A percentile compares a stretch with the other conserved stretches of the same genome.
phyloP scores from a whole-genome alignment of 768 basidiomycete genomes.

The Galerina marginata region DNA sequence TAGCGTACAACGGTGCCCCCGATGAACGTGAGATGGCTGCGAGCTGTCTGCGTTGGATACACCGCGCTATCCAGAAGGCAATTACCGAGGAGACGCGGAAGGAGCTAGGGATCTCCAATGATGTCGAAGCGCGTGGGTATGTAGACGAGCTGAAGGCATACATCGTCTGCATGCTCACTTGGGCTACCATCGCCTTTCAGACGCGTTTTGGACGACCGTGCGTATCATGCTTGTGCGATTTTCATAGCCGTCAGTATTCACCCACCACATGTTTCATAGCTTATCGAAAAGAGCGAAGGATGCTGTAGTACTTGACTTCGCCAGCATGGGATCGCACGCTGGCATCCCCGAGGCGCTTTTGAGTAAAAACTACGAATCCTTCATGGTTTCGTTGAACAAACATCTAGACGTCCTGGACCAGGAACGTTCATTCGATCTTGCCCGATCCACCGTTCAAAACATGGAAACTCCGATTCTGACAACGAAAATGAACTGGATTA shows the following conservation, averaged over 20 bases:
- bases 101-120: neutral
- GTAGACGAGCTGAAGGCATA: neutral
- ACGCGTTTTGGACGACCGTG: neutral
- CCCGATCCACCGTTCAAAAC: neutral
- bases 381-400: neutral
- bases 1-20: neutral
- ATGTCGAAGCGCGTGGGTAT: neutral
- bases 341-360: neutral
- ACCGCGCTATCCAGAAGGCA: neutral
- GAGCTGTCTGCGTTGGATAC: neutral
- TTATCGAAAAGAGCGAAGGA: neutral
- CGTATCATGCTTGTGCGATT: neutral
- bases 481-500: neutral
- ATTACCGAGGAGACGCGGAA: neutral
- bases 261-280: neutral
- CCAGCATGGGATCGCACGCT: neutral
- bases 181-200: conserved; percentile 1
- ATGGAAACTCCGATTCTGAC: neutral
- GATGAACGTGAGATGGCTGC: conserved; percentile 1
- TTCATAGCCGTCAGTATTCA: neutral
- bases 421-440: neutral
- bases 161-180: neutral
- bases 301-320: neutral
- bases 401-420: neutral
- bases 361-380: neutral